Percentiles rank a stretch among this genome's conserved stretches.
phyloP scores from a whole-genome alignment of 177 flowering plant genomes.

The Vitis hybrid region DNA sequence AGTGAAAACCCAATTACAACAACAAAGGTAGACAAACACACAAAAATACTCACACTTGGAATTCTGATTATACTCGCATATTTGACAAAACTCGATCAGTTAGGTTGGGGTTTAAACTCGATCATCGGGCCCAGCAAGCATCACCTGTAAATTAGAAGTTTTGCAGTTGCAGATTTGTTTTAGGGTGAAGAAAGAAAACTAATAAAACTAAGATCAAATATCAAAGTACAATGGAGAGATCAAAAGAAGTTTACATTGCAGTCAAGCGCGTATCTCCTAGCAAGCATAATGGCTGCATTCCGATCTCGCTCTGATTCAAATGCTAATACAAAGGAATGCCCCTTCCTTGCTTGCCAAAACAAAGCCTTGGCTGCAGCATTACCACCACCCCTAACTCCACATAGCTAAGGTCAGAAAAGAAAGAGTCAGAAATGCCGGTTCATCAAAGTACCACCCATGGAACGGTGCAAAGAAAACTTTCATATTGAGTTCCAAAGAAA shows the following conservation, averaged over 20 bases:
- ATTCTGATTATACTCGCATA: conserved; percentile 13
- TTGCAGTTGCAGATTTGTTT: neutral
- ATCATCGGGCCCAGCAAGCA: conserved; percentile 64
- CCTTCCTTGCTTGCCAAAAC: conserved; percentile 65
- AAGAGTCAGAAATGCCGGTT: neutral
- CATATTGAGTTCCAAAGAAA: neutral
- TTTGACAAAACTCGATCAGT: conserved; percentile 18
- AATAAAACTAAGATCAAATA: neutral
- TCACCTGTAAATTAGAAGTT: conserved; percentile 33
- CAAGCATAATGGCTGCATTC: conserved; percentile 67
- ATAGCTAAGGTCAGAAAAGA: conserved; percentile 32
- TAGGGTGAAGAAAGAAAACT: neutral
- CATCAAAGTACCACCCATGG: neutral
- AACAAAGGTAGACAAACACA: conserved; percentile 11
- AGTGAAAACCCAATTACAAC: conserved; percentile 16
- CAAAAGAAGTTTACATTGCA: conserved; percentile 47
- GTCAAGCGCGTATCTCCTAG: conserved; percentile 61
- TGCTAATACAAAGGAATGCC: conserved; percentile 48
- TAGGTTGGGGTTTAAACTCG: conserved; percentile 19
- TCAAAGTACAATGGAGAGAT: neutral
- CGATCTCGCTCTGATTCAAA: conserved; percentile 66
- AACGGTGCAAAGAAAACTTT: neutral
- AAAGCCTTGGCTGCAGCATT: conserved; percentile 51
- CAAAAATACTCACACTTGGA: conserved; percentile 18
- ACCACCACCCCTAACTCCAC: conserved; percentile 59